Percentiles rank a stretch among this genome's conserved stretches.
Conservation (phyloP, 345 rosid species). For the Brassica nigra region DNA sequence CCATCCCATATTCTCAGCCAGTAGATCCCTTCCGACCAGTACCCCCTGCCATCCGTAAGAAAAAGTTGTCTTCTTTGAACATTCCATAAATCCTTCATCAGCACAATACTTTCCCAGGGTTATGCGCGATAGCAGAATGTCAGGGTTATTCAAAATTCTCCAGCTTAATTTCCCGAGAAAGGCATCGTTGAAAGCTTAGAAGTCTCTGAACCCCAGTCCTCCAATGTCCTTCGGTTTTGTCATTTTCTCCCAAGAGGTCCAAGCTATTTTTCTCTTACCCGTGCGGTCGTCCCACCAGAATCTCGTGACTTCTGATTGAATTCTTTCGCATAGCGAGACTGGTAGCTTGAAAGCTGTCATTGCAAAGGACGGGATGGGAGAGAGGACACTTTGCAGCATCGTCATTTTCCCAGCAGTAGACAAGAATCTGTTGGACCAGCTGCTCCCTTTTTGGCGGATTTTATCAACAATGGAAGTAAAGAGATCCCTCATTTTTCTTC, state of each 20-base stretch:
- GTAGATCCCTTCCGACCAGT: neutral
- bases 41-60: neutral
- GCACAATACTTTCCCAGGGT: neutral
- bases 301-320: neutral
- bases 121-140: neutral
- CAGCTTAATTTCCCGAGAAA: neutral
- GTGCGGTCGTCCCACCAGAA: neutral
- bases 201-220: neutral
- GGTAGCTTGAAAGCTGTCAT: neutral
- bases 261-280: neutral
- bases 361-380: neutral
- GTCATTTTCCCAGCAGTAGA: neutral
- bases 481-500: too few species aligned
- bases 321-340: neutral
- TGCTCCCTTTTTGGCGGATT: too few species aligned
- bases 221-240: neutral
- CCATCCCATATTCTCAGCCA: neutral
- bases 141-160: neutral
- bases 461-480: too few species aligned
- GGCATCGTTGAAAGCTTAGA: neutral
- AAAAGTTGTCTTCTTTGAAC: neutral
- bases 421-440: neutral
- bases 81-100: too few species aligned
- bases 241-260: neutral
- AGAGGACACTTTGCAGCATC: neutral